Conservation (phyloP, 1,284 basidiomycete genomes). For the Cutaneotrichosporon cyanovorans region DNA sequence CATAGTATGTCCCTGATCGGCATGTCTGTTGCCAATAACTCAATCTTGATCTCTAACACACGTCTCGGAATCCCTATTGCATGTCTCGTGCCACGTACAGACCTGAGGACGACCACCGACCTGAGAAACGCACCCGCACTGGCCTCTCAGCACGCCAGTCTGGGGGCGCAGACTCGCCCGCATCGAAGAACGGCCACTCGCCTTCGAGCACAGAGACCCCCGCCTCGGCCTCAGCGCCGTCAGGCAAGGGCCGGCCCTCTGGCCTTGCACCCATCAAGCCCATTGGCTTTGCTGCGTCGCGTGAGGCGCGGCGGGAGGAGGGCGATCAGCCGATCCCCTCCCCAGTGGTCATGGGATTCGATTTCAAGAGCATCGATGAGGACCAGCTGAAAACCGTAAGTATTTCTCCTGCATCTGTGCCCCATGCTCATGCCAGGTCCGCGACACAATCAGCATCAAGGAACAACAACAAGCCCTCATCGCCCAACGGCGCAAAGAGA, state of each 20-base stretch:
- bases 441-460: slow-evolving; percentile 41
- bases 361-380: slow-evolving; percentile 38
- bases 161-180: slow-evolving; percentile 9
- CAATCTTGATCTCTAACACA: slow-evolving; percentile 2
- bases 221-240: slow-evolving; percentile 2
- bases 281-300: slow-evolving; percentile 35
- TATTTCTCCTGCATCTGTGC: neutral
- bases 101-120: slow-evolving; percentile 12
- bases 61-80: neutral
- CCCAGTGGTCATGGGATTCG: slow-evolving; percentile 44
- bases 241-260: slow-evolving; percentile 7
- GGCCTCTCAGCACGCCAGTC: slow-evolving; percentile 4
- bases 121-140: slow-evolving; percentile 15
- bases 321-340: slow-evolving; percentile 29
- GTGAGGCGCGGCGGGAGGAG: slow-evolving; percentile 31
- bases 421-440: slow-evolving; percentile 25
- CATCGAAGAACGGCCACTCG: slow-evolving; percentile 9
- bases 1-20: neutral
- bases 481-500: slow-evolving; percentile 34
- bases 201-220: slow-evolving; percentile 3
- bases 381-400: slow-evolving; percentile 41
- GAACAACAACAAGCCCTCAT: slow-evolving; percentile 44
- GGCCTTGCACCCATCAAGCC: slow-evolving; percentile 33
- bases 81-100: neutral
- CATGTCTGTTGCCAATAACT: neutral